Percentiles rank a stretch among this genome's conserved stretches.
These are phyloP conservation scores for Iris pallida DNA, from an alignment of 116 monocot genomes.

Conservation along the genomic window DNA sequence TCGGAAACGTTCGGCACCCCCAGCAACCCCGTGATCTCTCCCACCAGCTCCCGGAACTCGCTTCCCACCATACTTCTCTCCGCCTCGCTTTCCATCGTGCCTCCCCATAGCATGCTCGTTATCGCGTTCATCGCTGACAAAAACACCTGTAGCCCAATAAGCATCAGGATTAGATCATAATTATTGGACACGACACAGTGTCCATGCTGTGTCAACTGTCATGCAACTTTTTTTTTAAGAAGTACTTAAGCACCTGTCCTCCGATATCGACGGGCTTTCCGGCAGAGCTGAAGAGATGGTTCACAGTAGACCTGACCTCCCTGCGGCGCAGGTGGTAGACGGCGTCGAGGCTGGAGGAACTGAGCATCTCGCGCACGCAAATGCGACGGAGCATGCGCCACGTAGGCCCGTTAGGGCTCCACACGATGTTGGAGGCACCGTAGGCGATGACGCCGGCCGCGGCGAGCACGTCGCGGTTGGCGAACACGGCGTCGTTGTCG, in stretches of 20 bases:
- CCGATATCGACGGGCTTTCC: constrained; percentile 2
- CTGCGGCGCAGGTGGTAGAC: constrained; percentile 5
- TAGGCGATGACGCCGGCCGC: constrained; percentile 7
- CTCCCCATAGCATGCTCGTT: constrained; percentile 18
- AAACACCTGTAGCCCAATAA: too few species aligned
- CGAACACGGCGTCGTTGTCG: constrained; percentile 7
- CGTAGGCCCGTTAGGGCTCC: constrained; percentile 7
- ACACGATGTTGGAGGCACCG: constrained; percentile 11
- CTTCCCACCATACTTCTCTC: not conserved
- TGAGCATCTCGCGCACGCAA: constrained; percentile 6
- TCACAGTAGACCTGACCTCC: constrained; percentile 6
- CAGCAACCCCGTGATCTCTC: constrained; percentile 8
- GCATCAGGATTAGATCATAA: too few species aligned
- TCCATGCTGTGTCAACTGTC: too few species aligned
- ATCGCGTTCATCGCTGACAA: constrained; percentile 4
- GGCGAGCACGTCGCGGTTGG: constrained; percentile 15
- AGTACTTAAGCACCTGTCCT: not conserved
- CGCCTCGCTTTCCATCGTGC: constrained; percentile 1
- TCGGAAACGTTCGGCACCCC: constrained; percentile 18
- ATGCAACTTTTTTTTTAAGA: too few species aligned
- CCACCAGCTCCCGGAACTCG: constrained; percentile 19
- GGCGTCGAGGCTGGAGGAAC: constrained; percentile 1
- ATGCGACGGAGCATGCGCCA: constrained; percentile 14
- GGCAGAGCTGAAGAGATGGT: not conserved
- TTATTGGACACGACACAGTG: too few species aligned